Evolutionary conservation across 352 stramenopile species (phyloP).

Genomic region (Phytophthora syringae): DNA sequence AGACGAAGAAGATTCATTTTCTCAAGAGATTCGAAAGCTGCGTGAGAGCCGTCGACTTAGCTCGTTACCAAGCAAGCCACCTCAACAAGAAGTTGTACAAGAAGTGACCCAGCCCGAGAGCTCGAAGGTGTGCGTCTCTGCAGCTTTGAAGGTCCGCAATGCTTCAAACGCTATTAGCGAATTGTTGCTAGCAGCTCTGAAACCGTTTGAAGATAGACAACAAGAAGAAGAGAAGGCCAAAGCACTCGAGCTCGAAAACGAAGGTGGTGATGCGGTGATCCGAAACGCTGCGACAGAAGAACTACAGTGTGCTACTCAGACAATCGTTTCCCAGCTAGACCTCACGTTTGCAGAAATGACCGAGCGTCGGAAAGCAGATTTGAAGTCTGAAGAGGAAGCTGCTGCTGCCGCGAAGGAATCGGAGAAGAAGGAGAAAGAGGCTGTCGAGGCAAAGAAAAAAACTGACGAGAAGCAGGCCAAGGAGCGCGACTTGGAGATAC

Average conservation of each 20-base stretch:
- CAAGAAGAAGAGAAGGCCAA: slow-evolving; percentile 43
- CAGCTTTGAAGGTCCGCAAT: slow-evolving; percentile 36
- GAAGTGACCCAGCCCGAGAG: slow-evolving; percentile 6
- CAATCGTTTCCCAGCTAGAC: slow-evolving; percentile 55
- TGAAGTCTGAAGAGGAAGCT: slow-evolving; percentile 40
- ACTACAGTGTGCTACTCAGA: slow-evolving; percentile 38
- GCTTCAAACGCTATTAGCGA: slow-evolving; percentile 53
- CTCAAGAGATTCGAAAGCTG: slow-evolving; percentile 46
- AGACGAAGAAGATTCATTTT: slow-evolving; percentile 57
- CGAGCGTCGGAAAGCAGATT: slow-evolving; percentile 37
- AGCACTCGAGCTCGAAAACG: slow-evolving; percentile 13
- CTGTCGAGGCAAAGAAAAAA: slow-evolving; percentile 45
- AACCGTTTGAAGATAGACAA: slow-evolving; percentile 53
- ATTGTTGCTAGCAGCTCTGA: slow-evolving; percentile 50
- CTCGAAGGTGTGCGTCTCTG: slow-evolving; percentile 2
- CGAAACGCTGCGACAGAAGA: slow-evolving; percentile 20
- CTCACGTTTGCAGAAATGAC: slow-evolving; percentile 48
- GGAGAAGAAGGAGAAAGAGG: slow-evolving; percentile 53
- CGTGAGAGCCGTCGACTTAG: slow-evolving; percentile 23
- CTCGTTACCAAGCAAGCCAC: slow-evolving; percentile 12
- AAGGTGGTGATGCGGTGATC: slow-evolving; percentile 13
- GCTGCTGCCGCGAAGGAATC: slow-evolving; percentile 34
- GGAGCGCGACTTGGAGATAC: slow-evolving; percentile 47
- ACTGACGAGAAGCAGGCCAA: slow-evolving; percentile 36
- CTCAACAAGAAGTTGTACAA: slow-evolving; percentile 25